Conservation (phyloP, 176 grass and related monocot species). For the Aegilops tauschii region DNA sequence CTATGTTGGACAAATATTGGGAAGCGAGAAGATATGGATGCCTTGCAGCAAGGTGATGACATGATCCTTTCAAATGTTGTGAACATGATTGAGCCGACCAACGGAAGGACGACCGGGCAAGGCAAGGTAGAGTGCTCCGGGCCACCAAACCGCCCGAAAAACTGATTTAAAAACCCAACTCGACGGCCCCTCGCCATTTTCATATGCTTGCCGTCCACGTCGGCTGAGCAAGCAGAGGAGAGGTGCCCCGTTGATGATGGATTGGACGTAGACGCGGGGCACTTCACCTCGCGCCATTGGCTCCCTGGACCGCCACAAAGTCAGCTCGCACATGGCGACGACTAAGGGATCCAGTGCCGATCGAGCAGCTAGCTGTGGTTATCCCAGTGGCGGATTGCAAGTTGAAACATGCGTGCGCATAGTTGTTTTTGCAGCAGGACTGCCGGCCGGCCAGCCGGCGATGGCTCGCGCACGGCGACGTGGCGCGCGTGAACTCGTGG, state of each 20-base stretch:
- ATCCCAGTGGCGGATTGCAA: not conserved
- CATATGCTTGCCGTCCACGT: slow-evolving; percentile 30
- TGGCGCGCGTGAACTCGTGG: not conserved
- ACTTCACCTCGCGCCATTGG: slow-evolving; percentile 28
- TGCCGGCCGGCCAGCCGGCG: not conserved
- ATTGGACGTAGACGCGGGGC: not conserved
- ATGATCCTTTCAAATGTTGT: no score
- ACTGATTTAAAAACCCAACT: not conserved
- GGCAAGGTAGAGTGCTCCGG: slow-evolving; percentile 1
- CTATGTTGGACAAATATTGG: no score
- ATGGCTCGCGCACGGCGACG: not conserved
- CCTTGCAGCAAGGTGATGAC: no score
- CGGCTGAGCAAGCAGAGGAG: slow-evolving; percentile 3
- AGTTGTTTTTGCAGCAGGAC: not conserved
- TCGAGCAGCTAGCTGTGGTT: not conserved
- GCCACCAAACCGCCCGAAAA: not conserved
- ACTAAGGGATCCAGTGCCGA: not conserved
- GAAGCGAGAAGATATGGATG: no score
- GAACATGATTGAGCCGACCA: not conserved
- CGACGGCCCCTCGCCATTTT: not conserved
- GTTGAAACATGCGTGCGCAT: not conserved
- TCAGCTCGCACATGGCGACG: slow-evolving; percentile 42
- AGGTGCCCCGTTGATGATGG: no score
- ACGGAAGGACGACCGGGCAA: slow-evolving; percentile 15
- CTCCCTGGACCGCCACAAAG: not conserved